phyloP scores from a whole-genome alignment of 1,284 basidiomycete genomes.

The Microbotryomycetes sp. region DNA sequence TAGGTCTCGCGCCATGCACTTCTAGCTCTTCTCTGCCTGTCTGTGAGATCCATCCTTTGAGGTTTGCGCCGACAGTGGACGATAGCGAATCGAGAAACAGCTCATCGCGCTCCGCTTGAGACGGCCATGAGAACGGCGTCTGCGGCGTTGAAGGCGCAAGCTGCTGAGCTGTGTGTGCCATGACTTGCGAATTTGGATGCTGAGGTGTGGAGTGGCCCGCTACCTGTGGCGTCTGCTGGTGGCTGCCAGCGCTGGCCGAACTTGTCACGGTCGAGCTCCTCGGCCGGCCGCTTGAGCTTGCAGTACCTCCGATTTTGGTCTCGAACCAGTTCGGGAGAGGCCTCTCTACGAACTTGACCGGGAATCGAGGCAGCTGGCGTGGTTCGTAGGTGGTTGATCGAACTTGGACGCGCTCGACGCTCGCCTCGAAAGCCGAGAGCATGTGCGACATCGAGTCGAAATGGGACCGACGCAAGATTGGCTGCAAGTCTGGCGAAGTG shows the following conservation, averaged over 20 bases:
- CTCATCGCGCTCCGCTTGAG: slow-evolving; percentile 20
- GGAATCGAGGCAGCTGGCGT: not conserved
- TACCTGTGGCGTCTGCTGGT: no score
- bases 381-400: slow-evolving; percentile 7
- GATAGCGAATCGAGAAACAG: slow-evolving; percentile 27
- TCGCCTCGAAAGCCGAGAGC: slow-evolving; percentile 7
- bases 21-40: not conserved
- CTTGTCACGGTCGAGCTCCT: not conserved
- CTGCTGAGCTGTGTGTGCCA: not conserved
- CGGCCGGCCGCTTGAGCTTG: not conserved
- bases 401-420: slow-evolving; percentile 10
- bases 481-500: slow-evolving; percentile 7
- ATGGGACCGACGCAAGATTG: not conserved
- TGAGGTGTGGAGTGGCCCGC: not conserved
- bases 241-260: not conserved
- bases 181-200: not conserved
- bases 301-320: not conserved
- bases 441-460: slow-evolving; percentile 7
- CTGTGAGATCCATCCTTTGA: not conserved
- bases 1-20: not conserved
- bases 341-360: slow-evolving; percentile 7
- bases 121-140: slow-evolving; percentile 1
- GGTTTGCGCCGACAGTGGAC: not conserved
- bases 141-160: not conserved
- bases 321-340: slow-evolving; percentile 2